Percentiles rank a stretch among this genome's conserved stretches.
These are phyloP conservation scores for Hygrocybe coccinea DNA, from an alignment of 768 basidiomycete species.

Conservation along the genomic window DNA sequence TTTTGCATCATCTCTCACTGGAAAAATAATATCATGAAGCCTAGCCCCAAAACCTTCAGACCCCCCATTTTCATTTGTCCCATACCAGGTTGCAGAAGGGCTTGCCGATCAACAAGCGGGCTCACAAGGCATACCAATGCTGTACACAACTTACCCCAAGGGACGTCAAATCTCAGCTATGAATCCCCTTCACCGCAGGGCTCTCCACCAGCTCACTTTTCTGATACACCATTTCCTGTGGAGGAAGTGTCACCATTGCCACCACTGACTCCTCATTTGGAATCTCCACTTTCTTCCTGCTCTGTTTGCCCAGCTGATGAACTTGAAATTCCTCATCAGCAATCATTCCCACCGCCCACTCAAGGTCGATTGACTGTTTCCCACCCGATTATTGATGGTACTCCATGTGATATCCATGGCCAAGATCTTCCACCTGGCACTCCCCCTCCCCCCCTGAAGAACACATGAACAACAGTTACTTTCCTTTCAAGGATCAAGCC, in stretches of 20 bases:
- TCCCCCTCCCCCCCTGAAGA: not conserved
- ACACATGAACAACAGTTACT: not conserved
- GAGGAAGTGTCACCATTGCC: not conserved
- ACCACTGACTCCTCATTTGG: not conserved
- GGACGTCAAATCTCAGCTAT: not conserved
- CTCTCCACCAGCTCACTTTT: not conserved
- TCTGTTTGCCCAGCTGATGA: not conserved
- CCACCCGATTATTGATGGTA: not conserved
- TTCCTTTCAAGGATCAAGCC: not conserved
- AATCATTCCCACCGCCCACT: not conserved
- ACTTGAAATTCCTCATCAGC: not conserved
- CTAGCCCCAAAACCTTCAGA: not conserved
- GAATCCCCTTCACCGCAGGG: not conserved
- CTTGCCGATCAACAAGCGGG: not conserved
- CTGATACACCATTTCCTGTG: not conserved
- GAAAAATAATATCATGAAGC: not conserved
- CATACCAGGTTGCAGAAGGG: not conserved
- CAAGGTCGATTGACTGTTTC: not conserved
- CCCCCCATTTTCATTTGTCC: not conserved
- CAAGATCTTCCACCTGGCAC: not conserved
- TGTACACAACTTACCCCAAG: not conserved
- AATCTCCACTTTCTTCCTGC: not conserved
- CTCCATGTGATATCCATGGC: not conserved
- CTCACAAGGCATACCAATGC: not conserved
- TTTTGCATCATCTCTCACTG: no score